These are phyloP conservation scores for Aegilops tauschii DNA, from an alignment of 176 grass and related monocot species.

Conservation along the genomic window DNA sequence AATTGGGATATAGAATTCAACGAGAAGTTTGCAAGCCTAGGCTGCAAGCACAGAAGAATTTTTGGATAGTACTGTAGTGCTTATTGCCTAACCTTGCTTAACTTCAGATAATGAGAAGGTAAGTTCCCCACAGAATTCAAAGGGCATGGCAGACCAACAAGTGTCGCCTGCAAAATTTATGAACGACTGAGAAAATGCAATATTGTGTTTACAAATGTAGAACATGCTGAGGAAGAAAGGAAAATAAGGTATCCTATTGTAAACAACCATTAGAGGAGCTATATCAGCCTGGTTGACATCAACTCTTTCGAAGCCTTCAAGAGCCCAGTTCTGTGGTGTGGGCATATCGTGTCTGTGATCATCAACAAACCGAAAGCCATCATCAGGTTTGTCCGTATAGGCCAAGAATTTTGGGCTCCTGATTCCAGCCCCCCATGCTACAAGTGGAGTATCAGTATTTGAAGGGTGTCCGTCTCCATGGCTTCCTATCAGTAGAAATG, in stretches of 20 bases:
- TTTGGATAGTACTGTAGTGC: constrained; percentile 3
- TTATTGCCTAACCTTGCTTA: constrained; percentile 65
- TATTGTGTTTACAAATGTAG: constrained; percentile 18
- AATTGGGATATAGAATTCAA: constrained; percentile 24
- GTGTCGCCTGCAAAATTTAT: constrained; percentile 69
- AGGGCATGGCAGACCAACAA: constrained; percentile 89
- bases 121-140: constrained; percentile 89
- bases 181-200: constrained; percentile 23
- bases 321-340: constrained; percentile 80
- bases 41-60: constrained; percentile 1
- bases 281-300: constrained; percentile 98
- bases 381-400: constrained; percentile 60
- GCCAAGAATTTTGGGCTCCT: constrained; percentile 60
- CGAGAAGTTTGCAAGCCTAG: background rate
- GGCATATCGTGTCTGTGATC: constrained; percentile 83
- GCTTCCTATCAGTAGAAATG: constrained; percentile 66
- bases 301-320: constrained; percentile 82
- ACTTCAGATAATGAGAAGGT: constrained; percentile 77
- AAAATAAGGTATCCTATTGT: constrained; percentile 23
- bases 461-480: constrained; percentile 95
- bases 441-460: constrained; percentile 92
- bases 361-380: constrained; percentile 93
- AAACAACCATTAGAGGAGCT: constrained; percentile 85
- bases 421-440: constrained; percentile 92
- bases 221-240: constrained; percentile 26